Conservation (phyloP, 2,329 filamentous ascomycete genomes). For the Falciphora oryzae region DNA sequence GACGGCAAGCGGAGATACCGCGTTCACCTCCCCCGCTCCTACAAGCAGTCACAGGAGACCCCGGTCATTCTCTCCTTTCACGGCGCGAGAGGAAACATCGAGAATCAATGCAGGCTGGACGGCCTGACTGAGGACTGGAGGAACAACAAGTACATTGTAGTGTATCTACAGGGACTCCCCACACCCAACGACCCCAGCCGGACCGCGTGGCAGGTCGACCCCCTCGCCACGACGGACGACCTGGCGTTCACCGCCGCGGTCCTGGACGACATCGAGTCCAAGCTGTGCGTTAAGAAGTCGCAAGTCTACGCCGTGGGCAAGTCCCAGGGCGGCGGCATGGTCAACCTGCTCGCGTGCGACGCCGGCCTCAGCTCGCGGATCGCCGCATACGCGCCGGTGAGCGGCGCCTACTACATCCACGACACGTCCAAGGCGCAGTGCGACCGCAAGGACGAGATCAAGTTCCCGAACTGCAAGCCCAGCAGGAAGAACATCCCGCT, state of each 20-base stretch:
- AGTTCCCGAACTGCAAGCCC: slow-evolving; percentile 28
- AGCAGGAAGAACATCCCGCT: slow-evolving; percentile 32
- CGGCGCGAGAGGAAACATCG: slow-evolving; percentile 7
- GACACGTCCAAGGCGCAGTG: neutral
- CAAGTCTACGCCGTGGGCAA: slow-evolving; percentile 37
- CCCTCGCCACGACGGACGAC: slow-evolving; percentile 1
- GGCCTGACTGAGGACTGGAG: slow-evolving; percentile 2
- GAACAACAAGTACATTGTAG: slow-evolving; percentile 6
- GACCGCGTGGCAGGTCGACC: slow-evolving; percentile 7
- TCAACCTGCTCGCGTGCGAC: slow-evolving; percentile 36
- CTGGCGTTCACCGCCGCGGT: slow-evolving; percentile 6
- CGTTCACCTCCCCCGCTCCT: slow-evolving; percentile 3
- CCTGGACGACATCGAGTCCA: neutral
- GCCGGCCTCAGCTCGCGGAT: slow-evolving; percentile 29
- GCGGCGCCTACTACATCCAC: slow-evolving; percentile 37
- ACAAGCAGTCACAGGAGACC: slow-evolving; percentile 2
- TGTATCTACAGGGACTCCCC: neutral
- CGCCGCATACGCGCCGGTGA: slow-evolving; percentile 34
- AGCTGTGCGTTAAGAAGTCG: slow-evolving; percentile 30
- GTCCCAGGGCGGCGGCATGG: slow-evolving; percentile 41
- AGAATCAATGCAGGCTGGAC: slow-evolving; percentile 7
- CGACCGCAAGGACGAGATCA: slow-evolving; percentile 1
- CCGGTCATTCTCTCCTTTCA: slow-evolving; percentile 3
- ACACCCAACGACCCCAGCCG: neutral
- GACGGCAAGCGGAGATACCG: neutral